Conservation (phyloP, 805 yeast genomes). For the Sugiyamaella lignohabitans region DNA sequence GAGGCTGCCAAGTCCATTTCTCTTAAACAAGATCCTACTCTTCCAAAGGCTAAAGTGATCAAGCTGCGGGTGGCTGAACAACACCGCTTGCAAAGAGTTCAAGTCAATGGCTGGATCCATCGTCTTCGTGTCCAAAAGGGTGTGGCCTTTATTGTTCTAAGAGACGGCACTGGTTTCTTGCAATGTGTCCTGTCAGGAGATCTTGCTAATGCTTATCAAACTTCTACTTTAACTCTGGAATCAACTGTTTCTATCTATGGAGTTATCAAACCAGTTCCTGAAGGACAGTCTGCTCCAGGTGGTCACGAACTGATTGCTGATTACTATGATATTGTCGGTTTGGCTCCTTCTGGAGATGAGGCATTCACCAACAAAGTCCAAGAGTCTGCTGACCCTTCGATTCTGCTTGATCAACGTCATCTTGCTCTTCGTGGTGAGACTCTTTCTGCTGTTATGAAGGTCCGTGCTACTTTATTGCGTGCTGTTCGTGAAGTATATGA, state of each 20-base stretch:
- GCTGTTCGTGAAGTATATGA: slow-evolving; percentile 70
- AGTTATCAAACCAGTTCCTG: slow-evolving; percentile 75
- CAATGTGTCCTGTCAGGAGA: slow-evolving; percentile 89
- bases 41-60: slow-evolving; percentile 61
- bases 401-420: slow-evolving; percentile 91
- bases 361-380: slow-evolving; percentile 90
- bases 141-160: slow-evolving; percentile 77
- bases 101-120: slow-evolving; percentile 92
- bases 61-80: slow-evolving; percentile 55
- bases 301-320: slow-evolving; percentile 92
- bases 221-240: slow-evolving; percentile 81
- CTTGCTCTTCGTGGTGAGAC: slow-evolving; percentile 95
- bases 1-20: slow-evolving; percentile 74
- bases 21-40: slow-evolving; percentile 64
- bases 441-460: slow-evolving; percentile 86
- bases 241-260: slow-evolving; percentile 79
- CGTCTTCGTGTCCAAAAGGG: slow-evolving; percentile 92
- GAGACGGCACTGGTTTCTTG: slow-evolving; percentile 91
- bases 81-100: slow-evolving; percentile 61
- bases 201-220: slow-evolving; percentile 82
- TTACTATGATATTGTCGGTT: slow-evolving; percentile 79
- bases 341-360: slow-evolving; percentile 95
- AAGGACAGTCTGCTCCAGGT: slow-evolving; percentile 96
- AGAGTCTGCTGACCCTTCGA: slow-evolving; percentile 89
- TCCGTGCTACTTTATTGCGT: slow-evolving; percentile 72